Base-by-base conservation (phyloP, 148 eudicot species). In the Camellia sinensis region DNA sequence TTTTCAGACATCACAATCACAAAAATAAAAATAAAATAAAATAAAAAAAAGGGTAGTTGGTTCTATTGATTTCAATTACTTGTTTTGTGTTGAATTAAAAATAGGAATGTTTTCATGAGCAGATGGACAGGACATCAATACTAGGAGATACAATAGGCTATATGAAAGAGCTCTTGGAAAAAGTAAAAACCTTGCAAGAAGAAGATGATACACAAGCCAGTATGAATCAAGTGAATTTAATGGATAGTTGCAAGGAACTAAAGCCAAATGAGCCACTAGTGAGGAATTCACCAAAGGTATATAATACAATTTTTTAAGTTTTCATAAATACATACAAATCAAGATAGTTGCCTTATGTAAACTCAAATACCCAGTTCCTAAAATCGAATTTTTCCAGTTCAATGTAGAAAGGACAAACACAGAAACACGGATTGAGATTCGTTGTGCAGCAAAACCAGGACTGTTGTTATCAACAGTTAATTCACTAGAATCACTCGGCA, bases 71-170 rank as follows among this genome's bases (percentile, higher is more conserved):
- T 40, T 18, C 3, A 29, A 41, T 72, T 50, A 18, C 12, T 5
- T 7, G 8, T 7, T 5, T 71, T 48, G 6, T 43, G 52, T 50
- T 65, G 15, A 53, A 37, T 59, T 75, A 44, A 43, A 29, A n/a
- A 18, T 56, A 43, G 29, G 72, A 65, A 77, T 22, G 18, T 19
- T 45, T 48, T 53, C 3, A 56, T 76, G 17, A 77, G 69, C 85
- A 88, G 90, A 88, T 86, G 87, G 90, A 88, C 59, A 86, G 88
- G 78, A 88, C 88, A 75, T 80, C 90, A 14, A 86, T 88, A 70
- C 83, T 88, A 67, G 87, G 87, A 72, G 90, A 86, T 61, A 84
- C 90, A 17, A 84, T 88, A 74, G 89, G 86, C 56, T 88, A 86
- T 64, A 79, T 88, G 86, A 88, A 82, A 74, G 90, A 88, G 76